Evolutionary conservation across 2,329 filamentous ascomycete species (phyloP).

Genomic region (Trichoderma sp.): DNA sequence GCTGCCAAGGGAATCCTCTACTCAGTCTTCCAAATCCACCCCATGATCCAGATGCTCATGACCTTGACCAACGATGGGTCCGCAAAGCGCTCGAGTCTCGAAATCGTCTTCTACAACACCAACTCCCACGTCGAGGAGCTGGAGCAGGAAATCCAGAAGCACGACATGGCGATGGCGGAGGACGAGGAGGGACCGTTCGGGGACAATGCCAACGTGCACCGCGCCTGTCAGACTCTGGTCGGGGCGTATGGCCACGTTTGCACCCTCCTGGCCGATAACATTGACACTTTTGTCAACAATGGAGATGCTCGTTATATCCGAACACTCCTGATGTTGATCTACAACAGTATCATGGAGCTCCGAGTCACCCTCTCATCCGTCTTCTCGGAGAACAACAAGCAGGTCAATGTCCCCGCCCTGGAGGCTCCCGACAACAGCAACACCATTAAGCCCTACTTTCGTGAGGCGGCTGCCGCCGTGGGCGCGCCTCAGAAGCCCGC

Average conservation of each 20-base stretch:
- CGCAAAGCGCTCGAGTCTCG: constrained; percentile 63
- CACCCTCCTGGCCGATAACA: constrained; percentile 61
- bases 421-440: constrained; percentile 42
- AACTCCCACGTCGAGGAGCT: constrained; percentile 67
- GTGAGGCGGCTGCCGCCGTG: constrained; percentile 51
- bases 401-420: constrained; percentile 26
- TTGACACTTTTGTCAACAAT: constrained; percentile 66
- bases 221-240: constrained; percentile 64
- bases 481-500: constrained; percentile 55
- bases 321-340: constrained; percentile 63
- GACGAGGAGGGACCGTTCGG: constrained; percentile 52
- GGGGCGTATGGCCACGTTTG: constrained; percentile 68
- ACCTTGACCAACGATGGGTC: constrained; percentile 63
- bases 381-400: constrained; percentile 35
- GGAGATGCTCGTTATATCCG: constrained; percentile 68
- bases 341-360: constrained; percentile 69
- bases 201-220: constrained; percentile 65
- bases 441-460: constrained; percentile 54
- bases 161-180: constrained; percentile 53
- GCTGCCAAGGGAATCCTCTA: constrained; percentile 68
- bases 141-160: constrained; percentile 65
- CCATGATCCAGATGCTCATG: constrained; percentile 67
- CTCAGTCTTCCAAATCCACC: constrained; percentile 68
- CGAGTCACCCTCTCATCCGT: constrained; percentile 54
- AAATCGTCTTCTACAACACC: constrained; percentile 69